Base-by-base conservation (phyloP, 805 yeast genomes). In the Cyberlindnera euphorbiiphila region DNA sequence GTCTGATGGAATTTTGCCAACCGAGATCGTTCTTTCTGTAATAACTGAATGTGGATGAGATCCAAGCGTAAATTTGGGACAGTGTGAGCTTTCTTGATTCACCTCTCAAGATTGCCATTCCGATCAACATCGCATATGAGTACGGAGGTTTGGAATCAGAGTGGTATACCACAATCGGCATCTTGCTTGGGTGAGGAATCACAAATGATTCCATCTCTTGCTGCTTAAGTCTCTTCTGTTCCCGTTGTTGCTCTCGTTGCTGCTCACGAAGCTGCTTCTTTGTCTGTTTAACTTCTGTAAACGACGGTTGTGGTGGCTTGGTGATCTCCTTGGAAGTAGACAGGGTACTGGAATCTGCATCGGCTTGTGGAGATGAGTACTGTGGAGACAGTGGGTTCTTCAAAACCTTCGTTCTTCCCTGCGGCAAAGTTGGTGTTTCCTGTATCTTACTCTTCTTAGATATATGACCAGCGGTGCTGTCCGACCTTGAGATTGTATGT, bases 1-100 rank as follows among this genome's bases (percentile, higher is more conserved):
- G 98, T 45, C 98, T 79, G 46, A 91, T 93, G 23, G 96, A 89
- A 63, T 91, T 91, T 62, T 91, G 97, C 98, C 98, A 91, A 19
- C 97, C 96, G 9, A 86, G 83, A 50, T 87, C 95, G 42, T 85
- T 83, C 46, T 76, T 78, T 46, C 80, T 78, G 62, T 93, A 93
- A 58, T 81, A 91, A 45, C 71, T 74, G 60, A 89, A 91, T 25
- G 94, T 83, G 30, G 78, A 78, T 8, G 93, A 78, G 29, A 91
- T 93, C 98, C 98, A 91, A 50, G 69, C 72, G 65, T 91, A 91
- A 28, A 91, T 93, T 54, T 87, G 96, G 0, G 93, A 73, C 36
- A 84, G 62, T 3, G 94, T 84, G 27, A 88, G 69, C 45, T 81
- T 81, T 32, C 82, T 71, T 12, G 68, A 72, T 1, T 81, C 79